Percentiles rank a stretch among this genome's conserved stretches.
Conservation (phyloP, 2,329 filamentous ascomycete genomes). For the Exophiala sideris region DNA sequence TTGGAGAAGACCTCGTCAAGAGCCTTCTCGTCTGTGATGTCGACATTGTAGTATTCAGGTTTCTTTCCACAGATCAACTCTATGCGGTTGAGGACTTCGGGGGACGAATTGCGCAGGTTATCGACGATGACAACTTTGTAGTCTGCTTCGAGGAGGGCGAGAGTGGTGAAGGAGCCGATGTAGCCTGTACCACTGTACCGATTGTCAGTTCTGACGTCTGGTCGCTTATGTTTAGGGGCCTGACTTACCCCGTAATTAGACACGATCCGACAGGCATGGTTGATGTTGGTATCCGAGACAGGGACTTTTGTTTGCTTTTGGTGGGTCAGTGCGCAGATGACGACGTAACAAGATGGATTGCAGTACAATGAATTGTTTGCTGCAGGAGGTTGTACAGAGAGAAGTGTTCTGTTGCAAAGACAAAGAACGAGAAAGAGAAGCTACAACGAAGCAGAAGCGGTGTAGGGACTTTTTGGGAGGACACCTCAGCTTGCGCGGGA, state of each 20-base stretch:
- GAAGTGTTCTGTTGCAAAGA: too few species aligned
- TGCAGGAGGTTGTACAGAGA: too few species aligned
- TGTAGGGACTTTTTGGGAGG: too few species aligned
- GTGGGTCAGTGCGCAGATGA: too few species aligned
- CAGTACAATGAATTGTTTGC: too few species aligned
- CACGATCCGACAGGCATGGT: conserved; percentile 80
- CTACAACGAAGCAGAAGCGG: too few species aligned
- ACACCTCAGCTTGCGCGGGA: too few species aligned
- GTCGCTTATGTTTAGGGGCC: conserved; percentile 1
- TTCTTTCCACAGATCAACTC: conserved; percentile 88
- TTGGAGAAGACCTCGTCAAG: conserved; percentile 84
- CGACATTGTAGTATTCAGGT: conserved; percentile 77
- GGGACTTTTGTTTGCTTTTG: neutral
- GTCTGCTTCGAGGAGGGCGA: conserved; percentile 86
- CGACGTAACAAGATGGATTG: too few species aligned
- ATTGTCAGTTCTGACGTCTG: conserved; percentile 8
- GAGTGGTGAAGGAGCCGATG: conserved; percentile 94
- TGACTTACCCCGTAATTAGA: conserved; percentile 80
- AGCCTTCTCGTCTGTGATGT: conserved; percentile 80
- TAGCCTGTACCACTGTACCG: conserved; percentile 84
- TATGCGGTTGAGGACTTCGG: conserved; percentile 88
- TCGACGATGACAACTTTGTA: conserved; percentile 97
- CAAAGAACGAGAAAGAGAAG: too few species aligned
- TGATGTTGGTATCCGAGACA: conserved; percentile 19
- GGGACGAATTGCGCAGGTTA: conserved; percentile 94